A percentile compares a stretch with the other conserved stretches of the same genome.
phyloP scores from a whole-genome alignment of 441 rosid genomes.

The Arabidopsis hybrid region DNA sequence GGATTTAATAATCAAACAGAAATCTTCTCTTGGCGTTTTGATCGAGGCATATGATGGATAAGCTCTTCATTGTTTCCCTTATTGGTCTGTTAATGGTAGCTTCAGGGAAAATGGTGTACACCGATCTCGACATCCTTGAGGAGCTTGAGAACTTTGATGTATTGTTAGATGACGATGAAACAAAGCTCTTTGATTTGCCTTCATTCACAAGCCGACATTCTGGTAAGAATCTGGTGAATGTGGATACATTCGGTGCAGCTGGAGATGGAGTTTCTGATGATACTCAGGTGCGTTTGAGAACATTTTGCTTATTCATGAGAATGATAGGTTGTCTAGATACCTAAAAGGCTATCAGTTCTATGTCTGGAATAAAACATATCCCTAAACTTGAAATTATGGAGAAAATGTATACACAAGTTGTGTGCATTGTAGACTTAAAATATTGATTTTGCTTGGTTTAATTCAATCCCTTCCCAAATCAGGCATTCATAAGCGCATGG shows the following conservation, averaged over 20 bases:
- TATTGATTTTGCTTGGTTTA: background rate
- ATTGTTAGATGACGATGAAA: constrained; percentile 50
- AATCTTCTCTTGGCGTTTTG: constrained; percentile 43
- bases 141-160: constrained; percentile 67
- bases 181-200: constrained; percentile 50
- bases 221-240: constrained; percentile 81
- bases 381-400: constrained; percentile 19
- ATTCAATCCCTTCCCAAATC: constrained; percentile 12
- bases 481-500: constrained; percentile 92
- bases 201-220: constrained; percentile 63
- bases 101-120: constrained; percentile 51
- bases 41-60: constrained; percentile 58
- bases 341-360: background rate
- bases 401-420: background rate
- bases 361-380: background rate
- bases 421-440: background rate
- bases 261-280: constrained; percentile 97
- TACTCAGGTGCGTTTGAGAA: constrained; percentile 63
- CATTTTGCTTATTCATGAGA: constrained; percentile 4
- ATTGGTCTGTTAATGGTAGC: constrained; percentile 60
- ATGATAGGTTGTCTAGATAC: constrained; percentile 10
- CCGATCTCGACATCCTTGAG: constrained; percentile 55
- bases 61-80: constrained; percentile 53
- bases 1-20: constrained; percentile 45
- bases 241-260: constrained; percentile 90